phyloP scores from a whole-genome alignment of 2,329 filamentous ascomycete genomes.

The Penicillium hesseltinei region DNA sequence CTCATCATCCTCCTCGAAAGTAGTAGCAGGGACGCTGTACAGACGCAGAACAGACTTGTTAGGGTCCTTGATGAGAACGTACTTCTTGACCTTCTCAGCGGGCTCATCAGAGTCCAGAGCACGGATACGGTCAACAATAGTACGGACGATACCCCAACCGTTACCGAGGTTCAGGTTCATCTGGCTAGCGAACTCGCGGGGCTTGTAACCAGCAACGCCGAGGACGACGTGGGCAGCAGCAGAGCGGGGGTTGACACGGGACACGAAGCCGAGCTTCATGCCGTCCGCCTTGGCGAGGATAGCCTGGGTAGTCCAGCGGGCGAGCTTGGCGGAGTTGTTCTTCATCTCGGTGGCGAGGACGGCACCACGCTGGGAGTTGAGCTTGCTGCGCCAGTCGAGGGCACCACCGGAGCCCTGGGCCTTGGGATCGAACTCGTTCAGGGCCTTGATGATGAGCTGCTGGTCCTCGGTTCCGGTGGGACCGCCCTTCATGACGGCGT shows the following conservation, averaged over 20 bases:
- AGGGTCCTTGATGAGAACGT: slow-evolving; percentile 72
- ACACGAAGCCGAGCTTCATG: slow-evolving; percentile 99
- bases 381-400: slow-evolving; percentile 94
- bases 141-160: slow-evolving; percentile 98
- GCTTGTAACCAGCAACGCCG: slow-evolving; percentile 96
- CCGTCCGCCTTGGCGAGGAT: slow-evolving; percentile 96
- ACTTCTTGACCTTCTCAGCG: slow-evolving; percentile 47
- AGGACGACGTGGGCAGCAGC: slow-evolving; percentile 94
- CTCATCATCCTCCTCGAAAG: slow-evolving; percentile 86
- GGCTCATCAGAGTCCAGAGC: slow-evolving; percentile 43
- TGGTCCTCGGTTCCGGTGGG: slow-evolving; percentile 88
- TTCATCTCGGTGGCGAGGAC: slow-evolving; percentile 99
- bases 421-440: slow-evolving; percentile 99
- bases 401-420: slow-evolving; percentile 92
- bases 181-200: slow-evolving; percentile 90
- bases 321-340: slow-evolving; percentile 99
- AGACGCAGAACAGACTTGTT: slow-evolving; percentile 94
- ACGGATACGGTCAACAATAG: slow-evolving; percentile 80
- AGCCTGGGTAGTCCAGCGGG: slow-evolving; percentile 94
- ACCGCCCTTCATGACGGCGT: slow-evolving; percentile 87
- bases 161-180: slow-evolving; percentile 98
- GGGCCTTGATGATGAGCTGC: slow-evolving; percentile 85
- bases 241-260: slow-evolving; percentile 84
- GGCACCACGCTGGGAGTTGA: slow-evolving; percentile 90
- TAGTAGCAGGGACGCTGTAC: slow-evolving; percentile 83